These are phyloP conservation scores for Dendrocalamus latiflorus DNA, from an alignment of 202 grass and related monocot genomes.

Conservation along the genomic window DNA sequence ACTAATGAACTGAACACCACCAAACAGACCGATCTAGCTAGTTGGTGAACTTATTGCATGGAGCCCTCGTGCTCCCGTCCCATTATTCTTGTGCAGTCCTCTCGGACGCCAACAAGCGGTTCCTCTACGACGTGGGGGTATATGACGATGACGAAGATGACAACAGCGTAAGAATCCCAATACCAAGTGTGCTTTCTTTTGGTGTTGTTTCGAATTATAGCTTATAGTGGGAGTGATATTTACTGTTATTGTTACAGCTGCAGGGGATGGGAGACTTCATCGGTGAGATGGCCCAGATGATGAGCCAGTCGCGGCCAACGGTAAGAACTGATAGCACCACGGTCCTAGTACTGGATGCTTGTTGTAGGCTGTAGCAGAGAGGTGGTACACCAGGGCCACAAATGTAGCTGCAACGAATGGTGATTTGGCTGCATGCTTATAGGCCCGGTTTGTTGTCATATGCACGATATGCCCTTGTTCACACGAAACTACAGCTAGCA, in stretches of 20 bases:
- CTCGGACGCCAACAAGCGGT: conserved; percentile 79
- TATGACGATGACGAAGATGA: conserved; percentile 65
- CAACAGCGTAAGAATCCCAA: conserved; percentile 10
- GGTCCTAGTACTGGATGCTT: not conserved
- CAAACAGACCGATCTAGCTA: conserved; percentile 5
- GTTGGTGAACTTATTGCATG: conserved; percentile 45
- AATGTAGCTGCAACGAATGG: not conserved
- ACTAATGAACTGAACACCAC: conserved; percentile 22
- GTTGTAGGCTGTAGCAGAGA: not conserved
- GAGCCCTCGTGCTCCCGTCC: conserved; percentile 40
- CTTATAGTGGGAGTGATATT: not conserved
- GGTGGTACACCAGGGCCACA: not conserved
- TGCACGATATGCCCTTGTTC: not conserved
- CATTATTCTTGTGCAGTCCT: conserved; percentile 68
- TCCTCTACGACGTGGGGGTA: conserved; percentile 86
- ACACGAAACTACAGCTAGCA: not conserved
- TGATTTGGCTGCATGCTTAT: conserved; percentile 7
- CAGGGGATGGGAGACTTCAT: conserved; percentile 93
- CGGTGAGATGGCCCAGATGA: conserved; percentile 96
- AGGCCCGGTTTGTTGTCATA: not conserved
- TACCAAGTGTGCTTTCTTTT: not conserved
- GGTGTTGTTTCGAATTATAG: not conserved
- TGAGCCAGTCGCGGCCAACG: conserved; percentile 62
- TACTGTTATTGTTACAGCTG: conserved; percentile 12
- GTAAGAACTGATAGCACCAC: conserved; percentile 35